phyloP scores from a whole-genome alignment of 2,329 filamentous ascomycete genomes.

The Cladobotryum protrusum region DNA sequence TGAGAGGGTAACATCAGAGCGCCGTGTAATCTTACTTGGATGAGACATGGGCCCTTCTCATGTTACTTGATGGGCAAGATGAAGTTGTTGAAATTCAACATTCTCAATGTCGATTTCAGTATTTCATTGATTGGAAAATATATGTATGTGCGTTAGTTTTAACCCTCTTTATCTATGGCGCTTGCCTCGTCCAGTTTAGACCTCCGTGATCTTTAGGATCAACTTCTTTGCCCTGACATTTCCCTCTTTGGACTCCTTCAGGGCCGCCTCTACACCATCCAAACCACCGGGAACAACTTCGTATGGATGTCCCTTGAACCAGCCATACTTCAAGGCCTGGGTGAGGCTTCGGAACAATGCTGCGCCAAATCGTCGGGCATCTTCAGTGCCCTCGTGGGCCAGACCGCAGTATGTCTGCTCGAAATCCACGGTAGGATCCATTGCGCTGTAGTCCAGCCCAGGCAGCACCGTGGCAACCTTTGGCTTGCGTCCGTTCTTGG shows the following conservation, averaged over 20 bases:
- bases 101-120: no score
- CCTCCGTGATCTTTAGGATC: not conserved
- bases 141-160: no score
- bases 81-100: no score
- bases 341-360: not conserved
- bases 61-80: no score
- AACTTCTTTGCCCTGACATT: constrained; percentile 9
- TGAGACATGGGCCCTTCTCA: no score
- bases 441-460: not conserved
- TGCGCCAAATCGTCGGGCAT: constrained; percentile 1
- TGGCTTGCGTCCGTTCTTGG: not conserved
- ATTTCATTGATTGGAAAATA: no score
- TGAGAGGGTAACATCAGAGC: no score
- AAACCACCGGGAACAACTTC: constrained; percentile 13
- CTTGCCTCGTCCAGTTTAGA: no score
- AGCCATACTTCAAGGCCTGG: constrained; percentile 11
- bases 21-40: no score
- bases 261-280: constrained; percentile 7
- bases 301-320: constrained; percentile 11
- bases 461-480: not conserved
- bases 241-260: constrained; percentile 9
- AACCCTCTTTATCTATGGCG: no score
- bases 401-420: not conserved
- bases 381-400: not conserved
- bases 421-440: no score